Evolutionary conservation across 768 basidiomycete species (phyloP).

Genomic region (Neoboletus magnificus): DNA sequence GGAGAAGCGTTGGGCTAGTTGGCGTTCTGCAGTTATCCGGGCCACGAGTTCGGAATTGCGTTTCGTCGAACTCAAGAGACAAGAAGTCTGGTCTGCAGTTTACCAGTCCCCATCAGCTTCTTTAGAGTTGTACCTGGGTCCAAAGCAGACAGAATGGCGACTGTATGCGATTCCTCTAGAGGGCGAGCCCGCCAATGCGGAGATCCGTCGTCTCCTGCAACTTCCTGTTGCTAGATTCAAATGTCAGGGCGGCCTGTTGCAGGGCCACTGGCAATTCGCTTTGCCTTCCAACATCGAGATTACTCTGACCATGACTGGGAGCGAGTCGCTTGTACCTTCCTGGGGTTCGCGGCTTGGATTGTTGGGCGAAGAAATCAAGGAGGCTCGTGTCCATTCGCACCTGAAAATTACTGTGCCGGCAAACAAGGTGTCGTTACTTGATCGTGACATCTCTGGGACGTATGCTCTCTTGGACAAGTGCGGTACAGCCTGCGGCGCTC

Average conservation of each 20-base stretch:
- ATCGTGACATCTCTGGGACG: conserved; percentile 77
- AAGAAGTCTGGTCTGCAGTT: conserved; percentile 80
- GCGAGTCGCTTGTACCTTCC: conserved; percentile 68
- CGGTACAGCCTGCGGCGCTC: conserved; percentile 80
- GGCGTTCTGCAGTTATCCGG: conserved; percentile 64
- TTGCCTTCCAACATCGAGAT: conserved; percentile 60
- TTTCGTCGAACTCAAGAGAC: conserved; percentile 83
- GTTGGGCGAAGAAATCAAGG: conserved; percentile 57
- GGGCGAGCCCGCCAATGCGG: conserved; percentile 70
- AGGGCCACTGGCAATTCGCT: conserved; percentile 78
- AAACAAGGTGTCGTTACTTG: conserved; percentile 48
- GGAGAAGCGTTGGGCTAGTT: conserved; percentile 59
- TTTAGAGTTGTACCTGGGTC: conserved; percentile 76
- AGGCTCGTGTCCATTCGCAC: conserved; percentile 63
- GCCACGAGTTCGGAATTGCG: conserved; percentile 64
- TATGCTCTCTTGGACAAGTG: conserved; percentile 83
- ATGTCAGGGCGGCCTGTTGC: conserved; percentile 55
- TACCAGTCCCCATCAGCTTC: conserved; percentile 70
- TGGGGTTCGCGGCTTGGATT: conserved; percentile 87
- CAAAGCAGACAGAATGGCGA: conserved; percentile 81
- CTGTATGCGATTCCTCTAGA: conserved; percentile 70
- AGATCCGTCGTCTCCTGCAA: conserved; percentile 69
- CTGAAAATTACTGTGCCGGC: conserved; percentile 59
- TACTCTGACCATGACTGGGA: conserved; percentile 52
- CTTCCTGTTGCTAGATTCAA: conserved; percentile 74